Conservation (phyloP, 192 early-diverging fungal genomes). For the Coemansia sp. region DNA sequence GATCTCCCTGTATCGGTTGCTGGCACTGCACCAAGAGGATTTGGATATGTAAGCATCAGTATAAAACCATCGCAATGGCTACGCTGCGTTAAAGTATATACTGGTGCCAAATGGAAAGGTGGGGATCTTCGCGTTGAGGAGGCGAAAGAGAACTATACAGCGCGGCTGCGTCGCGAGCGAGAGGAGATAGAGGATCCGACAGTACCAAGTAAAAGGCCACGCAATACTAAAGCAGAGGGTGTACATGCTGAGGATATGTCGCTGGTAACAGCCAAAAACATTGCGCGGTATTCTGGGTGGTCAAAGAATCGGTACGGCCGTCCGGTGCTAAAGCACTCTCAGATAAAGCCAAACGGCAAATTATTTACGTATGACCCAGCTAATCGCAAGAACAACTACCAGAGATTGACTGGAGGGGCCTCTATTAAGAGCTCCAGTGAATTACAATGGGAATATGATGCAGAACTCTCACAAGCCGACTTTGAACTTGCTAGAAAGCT, state of each 20-base stretch:
- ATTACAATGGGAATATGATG: conserved; percentile 47
- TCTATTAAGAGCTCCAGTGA: conserved; percentile 15
- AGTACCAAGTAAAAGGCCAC: conserved; percentile 29
- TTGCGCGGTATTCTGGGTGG: conserved; percentile 66
- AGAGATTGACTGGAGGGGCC: conserved; percentile 49
- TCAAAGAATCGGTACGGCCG: conserved; percentile 67
- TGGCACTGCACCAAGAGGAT: conserved; percentile 59
- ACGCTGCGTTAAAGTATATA: conserved; percentile 69
- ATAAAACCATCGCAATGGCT: conserved; percentile 66
- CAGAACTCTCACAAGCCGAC: conserved; percentile 12
- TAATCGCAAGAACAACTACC: conserved; percentile 64
- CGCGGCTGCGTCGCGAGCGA: conserved; percentile 55
- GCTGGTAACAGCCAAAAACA: conserved; percentile 68
- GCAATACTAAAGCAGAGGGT: conserved; percentile 20
- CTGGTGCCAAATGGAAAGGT: conserved; percentile 85
- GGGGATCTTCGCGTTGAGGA: conserved; percentile 72
- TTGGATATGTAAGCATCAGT: conserved; percentile 69
- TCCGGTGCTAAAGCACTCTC: conserved; percentile 67
- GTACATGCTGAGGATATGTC: conserved; percentile 65
- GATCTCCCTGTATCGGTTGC: conserved; percentile 11
- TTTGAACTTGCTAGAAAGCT: conserved; percentile 24
- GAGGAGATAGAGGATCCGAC: conserved; percentile 14
- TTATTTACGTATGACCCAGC: conserved; percentile 66
- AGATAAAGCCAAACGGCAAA: conserved; percentile 58
- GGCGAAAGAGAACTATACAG: conserved; percentile 69